Evolutionary conservation across 2,329 filamentous ascomycete genomes (phyloP).

Genomic region (Colletotrichum euphorbiae): DNA sequence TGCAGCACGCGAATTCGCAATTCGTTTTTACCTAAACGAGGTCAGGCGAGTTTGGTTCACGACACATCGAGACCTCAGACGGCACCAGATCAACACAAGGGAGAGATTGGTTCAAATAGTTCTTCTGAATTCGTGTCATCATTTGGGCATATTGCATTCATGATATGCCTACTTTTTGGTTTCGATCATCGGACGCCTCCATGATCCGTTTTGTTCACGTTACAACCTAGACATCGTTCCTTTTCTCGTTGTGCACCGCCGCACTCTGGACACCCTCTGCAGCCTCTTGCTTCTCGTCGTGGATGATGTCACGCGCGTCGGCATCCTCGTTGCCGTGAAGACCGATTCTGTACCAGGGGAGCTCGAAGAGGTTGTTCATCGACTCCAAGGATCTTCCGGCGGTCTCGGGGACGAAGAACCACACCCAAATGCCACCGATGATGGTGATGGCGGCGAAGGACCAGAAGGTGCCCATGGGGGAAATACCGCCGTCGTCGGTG

Average conservation of each 20-base stretch:
- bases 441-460: constrained; percentile 78
- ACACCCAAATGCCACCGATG: constrained; percentile 76
- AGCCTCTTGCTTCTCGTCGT: constrained; percentile 58
- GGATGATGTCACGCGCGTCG: constrained; percentile 56
- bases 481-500: constrained; percentile 58
- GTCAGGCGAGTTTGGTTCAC: neutral
- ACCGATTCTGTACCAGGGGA: constrained; percentile 82
- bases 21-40: neutral
- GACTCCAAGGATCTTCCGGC: constrained; percentile 73
- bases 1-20: neutral
- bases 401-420: constrained; percentile 79
- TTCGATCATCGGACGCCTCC: neutral
- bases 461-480: constrained; percentile 78
- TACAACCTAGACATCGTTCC: constrained; percentile 29
- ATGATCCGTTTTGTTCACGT: neutral
- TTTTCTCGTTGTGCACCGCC: constrained; percentile 52
- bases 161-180: constrained; percentile 29
- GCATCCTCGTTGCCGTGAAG: constrained; percentile 64
- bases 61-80: neutral
- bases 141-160: constrained; percentile 37
- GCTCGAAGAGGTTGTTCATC: constrained; percentile 78
- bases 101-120: neutral
- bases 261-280: constrained; percentile 48
- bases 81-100: no score
- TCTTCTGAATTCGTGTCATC: constrained; percentile 23